Percentiles rank a stretch among this genome's conserved stretches.
Evolutionary conservation across 192 early-diverging fungal genomes (phyloP).

Genomic region (Umbelopsis sp.): DNA sequence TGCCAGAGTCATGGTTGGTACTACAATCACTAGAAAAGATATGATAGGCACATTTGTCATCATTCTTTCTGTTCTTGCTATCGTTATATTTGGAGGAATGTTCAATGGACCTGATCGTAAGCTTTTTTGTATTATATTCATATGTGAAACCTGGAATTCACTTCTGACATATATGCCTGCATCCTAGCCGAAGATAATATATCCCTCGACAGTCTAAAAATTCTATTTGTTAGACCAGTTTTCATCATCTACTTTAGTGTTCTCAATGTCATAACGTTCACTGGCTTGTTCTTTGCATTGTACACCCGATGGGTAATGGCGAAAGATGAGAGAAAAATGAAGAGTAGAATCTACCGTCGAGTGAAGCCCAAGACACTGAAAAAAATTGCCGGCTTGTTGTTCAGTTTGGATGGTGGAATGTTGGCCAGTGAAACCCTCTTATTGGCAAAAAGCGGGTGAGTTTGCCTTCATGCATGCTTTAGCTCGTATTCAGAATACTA

Average conservation of each 20-base stretch:
- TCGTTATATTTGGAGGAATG: constrained; percentile 52
- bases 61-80: constrained; percentile 46
- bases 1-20: constrained; percentile 49
- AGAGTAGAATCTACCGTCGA: constrained; percentile 22
- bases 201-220: constrained; percentile 39
- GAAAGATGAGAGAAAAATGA: constrained; percentile 20
- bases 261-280: constrained; percentile 37
- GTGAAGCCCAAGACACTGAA: constrained; percentile 34
- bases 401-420: constrained; percentile 47
- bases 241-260: constrained; percentile 50
- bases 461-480: too few species aligned
- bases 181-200: constrained; percentile 33
- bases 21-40: constrained; percentile 42
- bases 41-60: constrained; percentile 50
- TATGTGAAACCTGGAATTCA: not conserved
- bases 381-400: constrained; percentile 50
- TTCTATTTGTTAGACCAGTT: constrained; percentile 33
- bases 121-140: not conserved
- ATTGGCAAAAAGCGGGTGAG: constrained; percentile 50
- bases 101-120: constrained; percentile 37
- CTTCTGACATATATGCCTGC: not conserved
- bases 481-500: not conserved
- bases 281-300: constrained; percentile 31
- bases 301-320: constrained; percentile 44
- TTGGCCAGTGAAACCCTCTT: constrained; percentile 51